Conservation (phyloP, 257 asterid genomes). For the Przewalskia tangutica region DNA sequence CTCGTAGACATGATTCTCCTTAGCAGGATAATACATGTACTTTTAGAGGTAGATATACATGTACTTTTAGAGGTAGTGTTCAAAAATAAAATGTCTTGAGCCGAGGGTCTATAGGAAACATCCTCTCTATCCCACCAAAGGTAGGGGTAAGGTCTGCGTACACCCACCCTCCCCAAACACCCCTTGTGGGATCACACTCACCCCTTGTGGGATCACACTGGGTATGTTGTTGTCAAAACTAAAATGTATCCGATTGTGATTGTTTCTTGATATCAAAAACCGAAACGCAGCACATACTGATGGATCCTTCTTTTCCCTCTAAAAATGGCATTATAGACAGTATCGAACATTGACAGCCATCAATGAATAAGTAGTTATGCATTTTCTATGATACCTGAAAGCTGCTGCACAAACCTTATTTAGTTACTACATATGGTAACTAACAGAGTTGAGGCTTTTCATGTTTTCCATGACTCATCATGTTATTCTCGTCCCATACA, state of each 20-base stretch:
- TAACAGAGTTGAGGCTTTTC: background rate
- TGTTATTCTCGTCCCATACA: background rate
- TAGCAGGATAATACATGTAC: background rate
- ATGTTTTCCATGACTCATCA: background rate
- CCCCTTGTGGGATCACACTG: too few relatives aligned
- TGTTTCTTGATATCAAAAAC: background rate
- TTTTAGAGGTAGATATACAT: background rate
- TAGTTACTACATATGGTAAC: background rate
- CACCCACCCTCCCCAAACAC: too few relatives aligned
- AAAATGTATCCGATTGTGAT: background rate
- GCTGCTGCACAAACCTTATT: background rate
- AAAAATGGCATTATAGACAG: background rate
- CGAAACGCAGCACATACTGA: background rate
- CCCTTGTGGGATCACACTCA: too few relatives aligned
- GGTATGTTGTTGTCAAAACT: background rate
- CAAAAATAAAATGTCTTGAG: background rate
- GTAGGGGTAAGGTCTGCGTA: too few relatives aligned
- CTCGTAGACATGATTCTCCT: background rate
- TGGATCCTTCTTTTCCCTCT: background rate
- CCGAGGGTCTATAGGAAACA: too few relatives aligned
- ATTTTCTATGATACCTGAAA: background rate
- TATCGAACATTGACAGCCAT: background rate
- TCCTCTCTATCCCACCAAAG: too few relatives aligned
- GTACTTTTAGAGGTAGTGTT: background rate
- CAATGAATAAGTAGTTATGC: background rate